Evolutionary conservation across 1,139 yeast species (phyloP), one percentile per base, ranked within the genome.

Genomic region (Hansenula anomala): DNA sequence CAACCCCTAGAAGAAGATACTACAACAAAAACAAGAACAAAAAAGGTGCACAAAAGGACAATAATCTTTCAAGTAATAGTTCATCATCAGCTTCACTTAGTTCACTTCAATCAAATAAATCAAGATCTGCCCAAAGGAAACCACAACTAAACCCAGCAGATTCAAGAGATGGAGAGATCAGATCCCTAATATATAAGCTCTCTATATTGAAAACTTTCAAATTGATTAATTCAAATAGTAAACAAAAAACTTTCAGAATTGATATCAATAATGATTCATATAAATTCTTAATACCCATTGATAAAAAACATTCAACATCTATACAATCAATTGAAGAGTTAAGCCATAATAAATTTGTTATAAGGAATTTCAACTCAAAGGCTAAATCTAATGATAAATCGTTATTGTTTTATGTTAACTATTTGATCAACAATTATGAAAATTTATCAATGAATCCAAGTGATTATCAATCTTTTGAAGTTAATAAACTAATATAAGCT

Each of bases 391-490:
- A 20, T 18, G 33, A 36, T n/a, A 33, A 33, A 6, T 33, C 44
- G 0, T 32, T 44, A 4, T 17, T 46, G 19, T 52, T 51, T 36
- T 39, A 44, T 29, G 18, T 49, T 13, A 53, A 53, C 37, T 36
- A 40, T 19, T 34, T 53, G 19, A 31, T 51, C 8, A 49, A 51
- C 28, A 50, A 49, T 28, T 25, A 42, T 32, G 48, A 48, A 4
- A 43, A 39, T 13, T 32, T 52, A 3, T 33, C 15, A 9, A 20
- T 37, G n/a, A 38, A 31, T 13, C 37, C 40, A 2, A 40, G 39
- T 22, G 38, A 39, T 9, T 51, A 39, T 30, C 44, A 46, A 28
- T 44, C 43, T 4, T 45, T 49, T 36, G 46, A 42, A 26, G 17
- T 28, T 3, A 43, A 37, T 12, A 43, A 42, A 17, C n/a, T n/a